phyloP scores from a whole-genome alignment of 179 eudicot species.

The Spinacia oleracea region DNA sequence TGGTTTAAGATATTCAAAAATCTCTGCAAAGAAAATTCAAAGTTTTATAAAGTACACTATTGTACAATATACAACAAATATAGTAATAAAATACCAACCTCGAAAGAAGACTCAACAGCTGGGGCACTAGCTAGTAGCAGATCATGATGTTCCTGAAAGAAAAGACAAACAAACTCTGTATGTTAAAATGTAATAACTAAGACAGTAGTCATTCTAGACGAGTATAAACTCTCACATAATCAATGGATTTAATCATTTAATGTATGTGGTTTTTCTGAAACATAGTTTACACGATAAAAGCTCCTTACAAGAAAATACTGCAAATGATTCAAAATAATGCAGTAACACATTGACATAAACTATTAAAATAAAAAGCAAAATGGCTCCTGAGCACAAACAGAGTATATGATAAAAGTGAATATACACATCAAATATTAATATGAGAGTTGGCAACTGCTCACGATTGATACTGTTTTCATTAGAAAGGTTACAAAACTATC shows the following conservation, averaged over 20 bases:
- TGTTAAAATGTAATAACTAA: slow-evolving; percentile 11
- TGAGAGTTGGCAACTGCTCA: too few species aligned
- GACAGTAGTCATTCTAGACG: slow-evolving; percentile 3
- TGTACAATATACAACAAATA: slow-evolving; percentile 19
- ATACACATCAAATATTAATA: too few species aligned
- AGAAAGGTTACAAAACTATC: background rate
- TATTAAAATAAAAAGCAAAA: background rate
- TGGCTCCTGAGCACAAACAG: background rate
- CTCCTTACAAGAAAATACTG: background rate
- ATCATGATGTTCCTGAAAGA: slow-evolving; percentile 93
- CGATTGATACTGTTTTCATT: background rate
- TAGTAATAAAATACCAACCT: slow-evolving; percentile 50
- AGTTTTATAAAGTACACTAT: slow-evolving; percentile 24
- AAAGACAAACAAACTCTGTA: slow-evolving; percentile 15
- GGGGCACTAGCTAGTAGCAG: slow-evolving; percentile 77
- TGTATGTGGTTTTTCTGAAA: background rate
- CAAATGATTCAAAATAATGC: background rate
- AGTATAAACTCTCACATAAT: background rate
- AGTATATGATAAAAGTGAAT: too few species aligned
- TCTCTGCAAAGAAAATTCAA: slow-evolving; percentile 52
- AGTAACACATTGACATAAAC: background rate
- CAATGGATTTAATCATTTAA: background rate
- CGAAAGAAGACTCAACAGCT: slow-evolving; percentile 81
- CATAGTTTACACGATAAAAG: background rate
- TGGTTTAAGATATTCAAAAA: slow-evolving; percentile 65